A percentile compares a stretch with the other conserved stretches of the same genome.
These are phyloP conservation scores for Aspergillus coremiiformis DNA, from an alignment of 495 filamentous ascomycete genomes.

Conservation along the genomic window DNA sequence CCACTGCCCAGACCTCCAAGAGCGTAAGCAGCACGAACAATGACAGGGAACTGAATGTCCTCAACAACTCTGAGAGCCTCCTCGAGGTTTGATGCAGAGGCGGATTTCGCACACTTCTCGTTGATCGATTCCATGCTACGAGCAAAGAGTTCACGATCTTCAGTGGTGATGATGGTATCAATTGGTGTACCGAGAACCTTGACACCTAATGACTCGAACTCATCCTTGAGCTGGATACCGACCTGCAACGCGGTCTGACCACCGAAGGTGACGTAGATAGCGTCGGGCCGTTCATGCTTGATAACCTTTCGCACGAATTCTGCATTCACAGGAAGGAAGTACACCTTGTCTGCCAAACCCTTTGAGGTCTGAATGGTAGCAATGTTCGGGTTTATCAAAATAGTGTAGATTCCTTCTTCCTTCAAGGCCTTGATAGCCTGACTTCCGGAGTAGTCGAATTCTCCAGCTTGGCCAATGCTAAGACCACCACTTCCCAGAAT, in stretches of 20 bases:
- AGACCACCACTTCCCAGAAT: conserved; percentile 93
- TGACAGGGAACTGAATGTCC: conserved; percentile 90
- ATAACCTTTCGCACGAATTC: conserved; percentile 98
- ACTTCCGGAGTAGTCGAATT: conserved; percentile 96
- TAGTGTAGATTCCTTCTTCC: conserved; percentile 90
- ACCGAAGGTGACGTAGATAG: conserved; percentile 95
- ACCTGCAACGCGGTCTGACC: conserved; percentile 93
- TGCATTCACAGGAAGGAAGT: conserved; percentile 92
- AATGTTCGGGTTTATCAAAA: conserved; percentile 98
- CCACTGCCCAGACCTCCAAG: conserved; percentile 92
- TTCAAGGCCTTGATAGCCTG: conserved; percentile 94
- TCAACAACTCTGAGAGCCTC: conserved; percentile 80
- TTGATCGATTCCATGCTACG: conserved; percentile 97
- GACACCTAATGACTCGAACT: conserved; percentile 85
- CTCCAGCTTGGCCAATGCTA: conserved; percentile 96
- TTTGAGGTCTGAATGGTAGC: conserved; percentile 98
- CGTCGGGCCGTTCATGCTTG: conserved; percentile 88
- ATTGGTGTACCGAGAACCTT: conserved; percentile 94
- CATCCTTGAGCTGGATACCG: conserved; percentile 92
- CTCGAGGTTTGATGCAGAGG: conserved; percentile 77
- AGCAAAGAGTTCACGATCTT: conserved; percentile 94
- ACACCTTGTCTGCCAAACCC: conserved; percentile 92
- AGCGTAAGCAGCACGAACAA: conserved; percentile 93
- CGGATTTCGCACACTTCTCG: conserved; percentile 96
- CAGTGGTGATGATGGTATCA: conserved; percentile 95